Conservation (phyloP, 768 basidiomycete species). For the Rhodotorula kratochvilovae region DNA sequence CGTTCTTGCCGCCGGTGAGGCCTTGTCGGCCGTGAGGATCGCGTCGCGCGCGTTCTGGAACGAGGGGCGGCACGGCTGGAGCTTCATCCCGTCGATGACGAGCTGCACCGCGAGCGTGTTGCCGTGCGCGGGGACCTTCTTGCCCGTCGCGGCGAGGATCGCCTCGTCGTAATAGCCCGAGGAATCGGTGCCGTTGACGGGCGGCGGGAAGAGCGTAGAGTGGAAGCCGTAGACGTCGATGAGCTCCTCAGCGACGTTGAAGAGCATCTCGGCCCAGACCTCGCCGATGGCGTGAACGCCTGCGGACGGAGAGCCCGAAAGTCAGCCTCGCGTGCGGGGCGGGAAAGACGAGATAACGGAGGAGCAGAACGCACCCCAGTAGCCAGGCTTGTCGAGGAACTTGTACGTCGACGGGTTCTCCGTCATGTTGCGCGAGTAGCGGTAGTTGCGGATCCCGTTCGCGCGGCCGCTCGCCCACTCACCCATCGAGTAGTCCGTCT, state of each 20-base stretch:
- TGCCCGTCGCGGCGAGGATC: slow-evolving; percentile 50
- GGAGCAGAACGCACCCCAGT: slow-evolving; percentile 54
- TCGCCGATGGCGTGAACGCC: slow-evolving; percentile 70
- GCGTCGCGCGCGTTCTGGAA: slow-evolving; percentile 39
- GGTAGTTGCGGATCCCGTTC: slow-evolving; percentile 54
- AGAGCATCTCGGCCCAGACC: slow-evolving; percentile 72
- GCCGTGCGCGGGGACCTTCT: slow-evolving; percentile 79
- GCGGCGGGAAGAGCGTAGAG: slow-evolving; percentile 67
- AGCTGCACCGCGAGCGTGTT: slow-evolving; percentile 70
- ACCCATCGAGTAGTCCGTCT: slow-evolving; percentile 35
- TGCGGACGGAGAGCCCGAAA: background rate
- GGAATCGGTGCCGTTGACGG: slow-evolving; percentile 49
- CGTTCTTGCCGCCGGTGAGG: slow-evolving; percentile 92
- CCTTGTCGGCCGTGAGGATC: slow-evolving; percentile 61
- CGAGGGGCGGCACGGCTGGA: slow-evolving; percentile 78
- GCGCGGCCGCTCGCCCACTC: slow-evolving; percentile 80
- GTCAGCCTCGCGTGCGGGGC: background rate
- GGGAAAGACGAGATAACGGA: background rate
- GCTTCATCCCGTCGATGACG: slow-evolving; percentile 86
- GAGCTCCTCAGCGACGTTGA: slow-evolving; percentile 47
- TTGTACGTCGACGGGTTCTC: slow-evolving; percentile 29
- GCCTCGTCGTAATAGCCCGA: slow-evolving; percentile 63
- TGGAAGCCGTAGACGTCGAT: slow-evolving; percentile 36
- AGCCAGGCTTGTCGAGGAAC: slow-evolving; percentile 79
- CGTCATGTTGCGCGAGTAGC: slow-evolving; percentile 57